Conservation (phyloP, 2,329 filamentous ascomycete genomes). For the Neophaeococcomyces aloes region DNA sequence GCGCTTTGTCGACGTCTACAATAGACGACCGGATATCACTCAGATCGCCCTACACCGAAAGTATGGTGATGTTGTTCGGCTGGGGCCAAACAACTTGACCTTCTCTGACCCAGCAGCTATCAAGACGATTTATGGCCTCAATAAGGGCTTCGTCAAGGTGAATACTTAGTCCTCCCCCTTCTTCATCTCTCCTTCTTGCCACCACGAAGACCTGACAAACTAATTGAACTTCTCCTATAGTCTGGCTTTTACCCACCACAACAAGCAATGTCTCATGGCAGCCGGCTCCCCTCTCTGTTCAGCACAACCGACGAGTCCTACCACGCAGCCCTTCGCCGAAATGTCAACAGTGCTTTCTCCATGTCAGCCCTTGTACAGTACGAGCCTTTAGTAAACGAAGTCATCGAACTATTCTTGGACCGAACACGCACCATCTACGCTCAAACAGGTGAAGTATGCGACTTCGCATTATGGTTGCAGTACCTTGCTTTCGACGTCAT, state of each 20-base stretch:
- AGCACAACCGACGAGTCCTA: slow-evolving; percentile 62
- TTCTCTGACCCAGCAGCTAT: slow-evolving; percentile 64
- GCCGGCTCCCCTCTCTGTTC: slow-evolving; percentile 61
- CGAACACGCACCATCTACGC: slow-evolving; percentile 49
- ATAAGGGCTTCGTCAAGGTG: slow-evolving; percentile 72
- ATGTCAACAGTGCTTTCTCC: slow-evolving; percentile 60
- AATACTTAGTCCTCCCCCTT: slow-evolving; percentile 8
- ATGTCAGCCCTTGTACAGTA: slow-evolving; percentile 20
- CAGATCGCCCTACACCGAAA: slow-evolving; percentile 58
- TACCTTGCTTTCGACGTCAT: slow-evolving; percentile 30
- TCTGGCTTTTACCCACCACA: slow-evolving; percentile 75
- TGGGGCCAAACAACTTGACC: slow-evolving; percentile 64
- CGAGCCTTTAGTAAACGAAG: slow-evolving; percentile 69
- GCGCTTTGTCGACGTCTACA: slow-evolving; percentile 60
- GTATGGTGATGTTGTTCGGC: slow-evolving; percentile 61
- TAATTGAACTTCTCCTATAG: slow-evolving; percentile 34
- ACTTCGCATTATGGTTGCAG: slow-evolving; percentile 34
- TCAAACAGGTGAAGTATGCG: slow-evolving; percentile 16
- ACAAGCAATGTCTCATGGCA: slow-evolving; percentile 59
- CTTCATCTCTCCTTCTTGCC: slow-evolving; percentile 1
- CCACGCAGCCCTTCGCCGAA: slow-evolving; percentile 63
- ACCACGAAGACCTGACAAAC: no score
- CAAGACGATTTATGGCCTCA: slow-evolving; percentile 68
- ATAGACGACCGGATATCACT: slow-evolving; percentile 55
- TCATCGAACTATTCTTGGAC: slow-evolving; percentile 58